A percentile compares a stretch with the other conserved stretches of the same genome.
These are phyloP conservation scores for Alternaria solani DNA, from an alignment of 2,329 filamentous ascomycete genomes.

Conservation along the genomic window DNA sequence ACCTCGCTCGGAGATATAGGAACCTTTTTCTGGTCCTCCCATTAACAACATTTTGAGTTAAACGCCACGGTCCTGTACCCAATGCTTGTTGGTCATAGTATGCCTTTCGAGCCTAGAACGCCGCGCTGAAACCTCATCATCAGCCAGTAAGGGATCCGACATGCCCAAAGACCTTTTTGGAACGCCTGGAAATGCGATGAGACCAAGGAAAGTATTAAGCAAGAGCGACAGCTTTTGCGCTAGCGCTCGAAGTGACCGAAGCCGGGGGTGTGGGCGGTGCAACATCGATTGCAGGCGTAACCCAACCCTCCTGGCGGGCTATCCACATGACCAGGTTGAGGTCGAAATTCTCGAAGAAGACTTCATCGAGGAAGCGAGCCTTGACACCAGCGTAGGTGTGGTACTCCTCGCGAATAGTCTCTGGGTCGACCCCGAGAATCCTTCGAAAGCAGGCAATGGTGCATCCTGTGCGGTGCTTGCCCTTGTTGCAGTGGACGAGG, in stretches of 20 bases:
- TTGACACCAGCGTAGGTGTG: constrained; percentile 65
- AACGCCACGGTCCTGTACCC: constrained; percentile 9
- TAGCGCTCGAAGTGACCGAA: constrained; percentile 23
- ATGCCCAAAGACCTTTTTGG: neutral
- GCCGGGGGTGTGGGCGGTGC: constrained; percentile 36
- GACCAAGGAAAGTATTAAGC: constrained; percentile 6
- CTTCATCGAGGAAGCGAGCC: constrained; percentile 57
- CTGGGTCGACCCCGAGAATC: constrained; percentile 68
- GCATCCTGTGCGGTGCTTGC: constrained; percentile 90
- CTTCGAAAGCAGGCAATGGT: constrained; percentile 83
- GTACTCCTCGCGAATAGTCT: constrained; percentile 76
- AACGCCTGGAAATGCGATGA: constrained; percentile 8
- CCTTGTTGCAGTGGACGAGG: constrained; percentile 92
- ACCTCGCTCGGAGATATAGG: neutral
- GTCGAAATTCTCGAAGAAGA: constrained; percentile 57
- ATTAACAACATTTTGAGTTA: neutral
- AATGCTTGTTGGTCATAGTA: constrained; percentile 4
- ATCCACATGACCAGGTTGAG: constrained; percentile 52
- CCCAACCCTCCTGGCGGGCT: constrained; percentile 45
- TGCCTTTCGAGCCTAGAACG: constrained; percentile 4
- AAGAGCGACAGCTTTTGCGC: constrained; percentile 20
- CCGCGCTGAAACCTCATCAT: constrained; percentile 5
- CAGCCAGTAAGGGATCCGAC: neutral
- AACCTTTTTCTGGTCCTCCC: neutral
- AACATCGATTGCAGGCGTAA: constrained; percentile 22